phyloP scores from a whole-genome alignment of 1,284 basidiomycete genomes.

The Moesziomyces parantarcticus region DNA sequence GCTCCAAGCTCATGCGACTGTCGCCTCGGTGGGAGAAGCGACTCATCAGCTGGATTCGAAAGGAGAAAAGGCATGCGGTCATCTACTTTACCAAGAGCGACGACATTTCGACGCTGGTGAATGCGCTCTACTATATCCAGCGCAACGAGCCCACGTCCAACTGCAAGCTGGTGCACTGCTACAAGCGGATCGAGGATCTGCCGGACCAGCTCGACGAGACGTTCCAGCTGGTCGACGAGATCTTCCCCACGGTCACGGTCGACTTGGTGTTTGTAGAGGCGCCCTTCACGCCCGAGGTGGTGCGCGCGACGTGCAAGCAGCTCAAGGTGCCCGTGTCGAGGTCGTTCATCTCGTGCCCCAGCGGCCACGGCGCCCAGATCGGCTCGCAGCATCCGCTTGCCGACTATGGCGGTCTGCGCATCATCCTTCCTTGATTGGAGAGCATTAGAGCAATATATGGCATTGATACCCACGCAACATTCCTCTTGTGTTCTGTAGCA shows the following conservation, averaged over 20 bases:
- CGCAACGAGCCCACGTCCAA: slow-evolving; percentile 76
- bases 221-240: slow-evolving; percentile 56
- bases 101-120: slow-evolving; percentile 73
- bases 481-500: slow-evolving; percentile 1
- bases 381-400: slow-evolving; percentile 28
- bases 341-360: slow-evolving; percentile 51
- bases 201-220: slow-evolving; percentile 67
- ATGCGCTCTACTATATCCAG: slow-evolving; percentile 76
- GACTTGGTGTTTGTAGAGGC: slow-evolving; percentile 56
- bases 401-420: slow-evolving; percentile 45
- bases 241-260: slow-evolving; percentile 56
- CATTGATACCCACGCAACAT: slow-evolving; percentile 7
- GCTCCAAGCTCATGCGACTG: slow-evolving; percentile 12
- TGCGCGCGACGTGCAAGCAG: slow-evolving; percentile 23
- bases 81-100: slow-evolving; percentile 54
- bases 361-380: slow-evolving; percentile 26
- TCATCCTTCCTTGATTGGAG: slow-evolving; percentile 35
- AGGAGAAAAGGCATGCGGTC: slow-evolving; percentile 73
- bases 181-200: slow-evolving; percentile 71
- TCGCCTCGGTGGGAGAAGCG: slow-evolving; percentile 68
- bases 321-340: slow-evolving; percentile 37
- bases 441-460: background rate
- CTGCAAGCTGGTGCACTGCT: slow-evolving; percentile 77
- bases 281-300: slow-evolving; percentile 46
- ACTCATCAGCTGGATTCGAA: slow-evolving; percentile 71